A percentile compares a stretch with the other conserved stretches of the same genome.
Conservation (phyloP, 2,329 filamentous ascomycete genomes). For the Cytospora mali region DNA sequence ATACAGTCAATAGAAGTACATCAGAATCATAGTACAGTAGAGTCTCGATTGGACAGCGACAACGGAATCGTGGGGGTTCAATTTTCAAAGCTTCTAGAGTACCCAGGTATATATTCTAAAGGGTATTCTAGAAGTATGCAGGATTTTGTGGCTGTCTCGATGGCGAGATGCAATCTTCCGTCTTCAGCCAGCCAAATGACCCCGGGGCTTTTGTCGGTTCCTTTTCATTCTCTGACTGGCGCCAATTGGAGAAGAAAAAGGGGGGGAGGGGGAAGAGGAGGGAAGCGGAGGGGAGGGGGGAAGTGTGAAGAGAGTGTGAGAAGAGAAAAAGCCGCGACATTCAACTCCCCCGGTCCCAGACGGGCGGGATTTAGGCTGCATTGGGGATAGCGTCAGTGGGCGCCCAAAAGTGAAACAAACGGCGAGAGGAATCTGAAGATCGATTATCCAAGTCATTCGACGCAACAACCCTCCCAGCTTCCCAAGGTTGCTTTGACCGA, state of each 20-base stretch:
- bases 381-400: conserved; percentile 7
- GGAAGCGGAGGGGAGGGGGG: neutral
- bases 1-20: neutral
- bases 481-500: no score
- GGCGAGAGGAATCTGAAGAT: neutral
- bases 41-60: neutral
- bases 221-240: neutral
- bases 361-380: conserved; percentile 18
- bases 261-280: conserved; percentile 6
- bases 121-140: conserved; percentile 18
- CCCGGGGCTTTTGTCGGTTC: no score
- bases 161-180: conserved; percentile 4
- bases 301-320: no score
- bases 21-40: neutral
- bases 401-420: conserved; percentile 18
- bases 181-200: no score
- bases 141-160: conserved; percentile 3
- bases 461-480: no score
- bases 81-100: conserved; percentile 20
- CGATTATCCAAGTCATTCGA: neutral
- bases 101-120: no score
- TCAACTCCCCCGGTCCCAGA: conserved; percentile 9
- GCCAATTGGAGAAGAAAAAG: neutral
- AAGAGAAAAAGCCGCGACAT: neutral
- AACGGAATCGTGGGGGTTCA: conserved; percentile 9